These are phyloP conservation scores for Ceratobasidium theobromae DNA, from an alignment of 1,284 basidiomycete genomes.

Conservation along the genomic window DNA sequence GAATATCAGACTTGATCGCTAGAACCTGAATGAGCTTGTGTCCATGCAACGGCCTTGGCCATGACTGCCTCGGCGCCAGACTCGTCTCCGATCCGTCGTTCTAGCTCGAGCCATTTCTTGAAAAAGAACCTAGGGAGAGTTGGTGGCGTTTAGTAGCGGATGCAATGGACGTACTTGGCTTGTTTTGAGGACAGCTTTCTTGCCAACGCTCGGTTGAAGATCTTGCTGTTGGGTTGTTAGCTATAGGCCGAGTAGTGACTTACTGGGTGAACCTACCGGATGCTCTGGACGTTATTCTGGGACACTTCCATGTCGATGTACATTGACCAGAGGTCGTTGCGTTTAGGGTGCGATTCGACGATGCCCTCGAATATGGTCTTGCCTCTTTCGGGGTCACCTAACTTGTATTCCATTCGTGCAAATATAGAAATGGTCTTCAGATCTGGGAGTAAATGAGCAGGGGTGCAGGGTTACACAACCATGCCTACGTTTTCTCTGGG, in stretches of 20 bases:
- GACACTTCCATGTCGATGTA: constrained; percentile 95
- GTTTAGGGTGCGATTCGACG: constrained; percentile 89
- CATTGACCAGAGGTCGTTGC: constrained; percentile 93
- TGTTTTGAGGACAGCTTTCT: constrained; percentile 92
- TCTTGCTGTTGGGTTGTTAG: constrained; percentile 52
- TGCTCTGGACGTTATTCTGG: constrained; percentile 71
- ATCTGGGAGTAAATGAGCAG: constrained; percentile 54
- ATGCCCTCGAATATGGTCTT: constrained; percentile 97
- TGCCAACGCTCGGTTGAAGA: constrained; percentile 81
- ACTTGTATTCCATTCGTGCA: constrained; percentile 92
- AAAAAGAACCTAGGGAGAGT: constrained; percentile 68
- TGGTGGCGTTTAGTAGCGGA: constrained; percentile 32
- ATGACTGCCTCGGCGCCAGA: constrained; percentile 82
- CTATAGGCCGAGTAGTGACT: background rate
- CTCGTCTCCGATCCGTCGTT: constrained; percentile 84
- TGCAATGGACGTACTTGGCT: constrained; percentile 68
- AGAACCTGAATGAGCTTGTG: constrained; percentile 45
- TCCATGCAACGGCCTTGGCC: constrained; percentile 87
- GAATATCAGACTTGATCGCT: background rate
- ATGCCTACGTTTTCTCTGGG: constrained; percentile 89
- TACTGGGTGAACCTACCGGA: constrained; percentile 55
- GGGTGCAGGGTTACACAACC: background rate
- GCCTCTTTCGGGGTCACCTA: constrained; percentile 91
- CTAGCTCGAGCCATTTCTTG: constrained; percentile 96
- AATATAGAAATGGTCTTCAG: constrained; percentile 93